Percentiles rank a stretch among this genome's conserved stretches.
phyloP scores from a whole-genome alignment of 495 filamentous ascomycete species.

The Neurospora discreta region DNA sequence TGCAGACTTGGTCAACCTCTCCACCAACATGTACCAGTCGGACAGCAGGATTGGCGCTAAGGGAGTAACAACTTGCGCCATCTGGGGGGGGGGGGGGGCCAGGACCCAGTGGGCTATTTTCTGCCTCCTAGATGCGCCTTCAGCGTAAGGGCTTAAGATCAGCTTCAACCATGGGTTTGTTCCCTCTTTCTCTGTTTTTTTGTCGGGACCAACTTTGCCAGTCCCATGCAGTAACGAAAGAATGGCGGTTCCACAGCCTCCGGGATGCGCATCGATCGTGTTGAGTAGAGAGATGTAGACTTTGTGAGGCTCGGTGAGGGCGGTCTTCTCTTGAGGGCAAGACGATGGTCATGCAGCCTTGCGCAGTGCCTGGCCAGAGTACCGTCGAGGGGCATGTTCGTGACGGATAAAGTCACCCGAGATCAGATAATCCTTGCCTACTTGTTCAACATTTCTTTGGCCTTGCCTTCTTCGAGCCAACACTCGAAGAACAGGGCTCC shows the following conservation, averaged over 20 bases:
- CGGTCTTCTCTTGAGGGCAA: constrained; percentile 62
- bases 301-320: constrained; percentile 41
- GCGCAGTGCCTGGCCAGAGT: constrained; percentile 69
- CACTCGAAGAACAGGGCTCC: constrained; percentile 57
- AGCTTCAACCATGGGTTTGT: no score
- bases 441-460: constrained; percentile 15
- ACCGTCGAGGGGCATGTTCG: constrained; percentile 71
- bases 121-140: background rate
- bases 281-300: no score
- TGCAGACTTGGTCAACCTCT: background rate
- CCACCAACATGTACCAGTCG: background rate
- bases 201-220: background rate
- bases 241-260: background rate
- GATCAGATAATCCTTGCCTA: constrained; percentile 58
- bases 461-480: constrained; percentile 51
- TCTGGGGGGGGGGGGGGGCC: background rate
- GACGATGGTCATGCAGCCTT: constrained; percentile 94
- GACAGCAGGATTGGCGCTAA: background rate
- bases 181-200: no score
- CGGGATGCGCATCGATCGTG: background rate
- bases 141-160: background rate
- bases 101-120: background rate
- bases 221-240: background rate
- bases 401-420: constrained; percentile 80
- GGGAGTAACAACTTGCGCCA: background rate